Conservation (phyloP, 2,329 filamentous ascomycete species). For the Paecilomyces fulvus region DNA sequence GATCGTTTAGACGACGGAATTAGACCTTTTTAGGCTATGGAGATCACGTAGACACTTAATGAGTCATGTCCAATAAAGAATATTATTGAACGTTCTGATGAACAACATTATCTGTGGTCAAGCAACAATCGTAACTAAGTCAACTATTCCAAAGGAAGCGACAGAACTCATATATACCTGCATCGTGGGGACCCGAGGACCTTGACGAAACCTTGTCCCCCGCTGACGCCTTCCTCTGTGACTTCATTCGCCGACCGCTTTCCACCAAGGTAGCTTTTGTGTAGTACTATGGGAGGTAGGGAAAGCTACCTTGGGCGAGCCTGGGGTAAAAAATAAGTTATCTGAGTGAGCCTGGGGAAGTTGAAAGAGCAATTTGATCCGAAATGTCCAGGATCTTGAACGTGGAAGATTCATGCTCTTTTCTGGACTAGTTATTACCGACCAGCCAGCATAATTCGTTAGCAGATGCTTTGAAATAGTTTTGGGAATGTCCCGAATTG, state of each 20-base stretch:
- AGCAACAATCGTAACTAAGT: background rate
- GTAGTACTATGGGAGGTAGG: too few relatives aligned
- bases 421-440: too few relatives aligned
- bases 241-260: background rate
- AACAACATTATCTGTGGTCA: background rate
- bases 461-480: too few relatives aligned
- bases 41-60: background rate
- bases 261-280: constrained; percentile 3
- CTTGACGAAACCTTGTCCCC: constrained; percentile 14
- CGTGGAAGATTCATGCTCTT: too few relatives aligned
- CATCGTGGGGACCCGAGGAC: constrained; percentile 8
- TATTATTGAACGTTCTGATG: background rate
- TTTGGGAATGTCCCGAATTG: too few relatives aligned
- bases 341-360: too few relatives aligned
- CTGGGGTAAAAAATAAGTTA: too few relatives aligned
- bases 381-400: too few relatives aligned
- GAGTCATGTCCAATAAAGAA: background rate
- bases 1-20: background rate
- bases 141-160: background rate
- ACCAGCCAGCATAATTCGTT: too few relatives aligned
- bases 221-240: constrained; percentile 7
- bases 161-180: background rate
- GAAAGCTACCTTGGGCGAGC: too few relatives aligned
- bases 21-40: background rate
- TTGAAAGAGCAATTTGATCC: too few relatives aligned